Evolutionary conservation across 306 rosid species (phyloP).

Genomic region (Cicer bijugum): DNA sequence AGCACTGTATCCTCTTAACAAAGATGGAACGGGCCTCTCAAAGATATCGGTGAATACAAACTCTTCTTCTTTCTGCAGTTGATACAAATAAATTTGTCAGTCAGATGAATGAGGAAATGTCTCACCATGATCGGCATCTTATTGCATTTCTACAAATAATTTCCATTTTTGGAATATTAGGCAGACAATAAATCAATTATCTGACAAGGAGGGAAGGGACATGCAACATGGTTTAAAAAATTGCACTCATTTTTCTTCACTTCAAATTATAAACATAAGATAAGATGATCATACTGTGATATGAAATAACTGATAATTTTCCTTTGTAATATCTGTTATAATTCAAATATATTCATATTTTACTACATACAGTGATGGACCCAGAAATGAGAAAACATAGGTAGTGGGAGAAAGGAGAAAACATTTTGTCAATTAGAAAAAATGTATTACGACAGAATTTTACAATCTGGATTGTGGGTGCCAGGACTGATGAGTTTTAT

Average conservation of each 20-base stretch:
- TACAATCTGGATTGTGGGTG: neutral
- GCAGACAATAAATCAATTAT: neutral
- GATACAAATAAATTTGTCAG: constrained; percentile 35
- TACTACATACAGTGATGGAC: neutral
- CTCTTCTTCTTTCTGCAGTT: constrained; percentile 85
- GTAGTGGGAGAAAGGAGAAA: neutral
- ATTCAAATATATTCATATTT: neutral
- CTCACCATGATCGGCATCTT: constrained; percentile 22
- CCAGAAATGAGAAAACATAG: neutral
- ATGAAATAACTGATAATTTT: constrained; percentile 2
- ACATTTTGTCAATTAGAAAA: constrained; percentile 10
- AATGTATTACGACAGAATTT: neutral
- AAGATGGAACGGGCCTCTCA: constrained; percentile 91
- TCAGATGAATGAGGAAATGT: constrained; percentile 15
- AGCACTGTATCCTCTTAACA: constrained; percentile 90
- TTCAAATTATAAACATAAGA: neutral
- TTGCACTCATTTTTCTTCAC: constrained; percentile 19
- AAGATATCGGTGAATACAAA: constrained; percentile 74
- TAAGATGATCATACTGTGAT: neutral
- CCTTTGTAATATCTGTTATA: neutral
- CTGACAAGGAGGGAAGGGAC: constrained; percentile 24
- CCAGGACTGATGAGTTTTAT: neutral
- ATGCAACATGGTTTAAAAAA: constrained; percentile 18
- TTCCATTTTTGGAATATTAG: neutral
- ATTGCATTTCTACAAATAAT: constrained; percentile 22